phyloP scores from a whole-genome alignment of 345 rosid genomes.

The Erucastrum elatum region DNA sequence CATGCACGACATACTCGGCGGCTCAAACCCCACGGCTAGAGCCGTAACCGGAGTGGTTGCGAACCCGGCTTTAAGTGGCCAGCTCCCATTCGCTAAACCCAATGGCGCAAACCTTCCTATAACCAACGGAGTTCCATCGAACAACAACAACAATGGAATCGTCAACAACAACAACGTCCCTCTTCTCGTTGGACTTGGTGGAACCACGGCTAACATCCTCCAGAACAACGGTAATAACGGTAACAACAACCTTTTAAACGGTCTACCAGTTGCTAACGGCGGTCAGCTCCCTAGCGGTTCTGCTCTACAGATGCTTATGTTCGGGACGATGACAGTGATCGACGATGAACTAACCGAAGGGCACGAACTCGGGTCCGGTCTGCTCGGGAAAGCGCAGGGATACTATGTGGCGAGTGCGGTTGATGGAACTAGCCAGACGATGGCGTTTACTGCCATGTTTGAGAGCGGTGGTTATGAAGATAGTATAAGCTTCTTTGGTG shows the following conservation, averaged over 20 bases:
- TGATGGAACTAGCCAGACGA: constrained; percentile 76
- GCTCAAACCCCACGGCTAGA: constrained; percentile 68
- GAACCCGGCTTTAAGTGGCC: constrained; percentile 68
- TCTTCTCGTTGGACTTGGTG: constrained; percentile 73
- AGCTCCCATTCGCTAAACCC: constrained; percentile 82
- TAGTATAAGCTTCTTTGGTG: constrained; percentile 81
- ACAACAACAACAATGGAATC: constrained; percentile 63
- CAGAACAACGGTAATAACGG: constrained; percentile 55
- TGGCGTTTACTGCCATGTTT: constrained; percentile 85
- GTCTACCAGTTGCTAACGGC: constrained; percentile 48
- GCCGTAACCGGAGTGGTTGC: constrained; percentile 74
- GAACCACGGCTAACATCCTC: constrained; percentile 50
- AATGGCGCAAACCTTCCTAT: constrained; percentile 78
- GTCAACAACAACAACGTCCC: constrained; percentile 85
- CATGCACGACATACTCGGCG: constrained; percentile 83
- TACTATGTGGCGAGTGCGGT: constrained; percentile 73
- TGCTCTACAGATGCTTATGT: constrained; percentile 65
- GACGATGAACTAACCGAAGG: constrained; percentile 81
- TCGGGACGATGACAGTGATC: constrained; percentile 78
- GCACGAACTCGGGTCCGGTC: constrained; percentile 62
- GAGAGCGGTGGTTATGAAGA: constrained; percentile 63
- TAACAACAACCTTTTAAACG: constrained; percentile 43
- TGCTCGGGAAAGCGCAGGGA: constrained; percentile 85
- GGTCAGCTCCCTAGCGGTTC: constrained; percentile 59
- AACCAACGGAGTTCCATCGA: constrained; percentile 57